Base-by-base conservation (phyloP, 352 stramenopile species). In the Phytophthora pluvialis region DNA sequence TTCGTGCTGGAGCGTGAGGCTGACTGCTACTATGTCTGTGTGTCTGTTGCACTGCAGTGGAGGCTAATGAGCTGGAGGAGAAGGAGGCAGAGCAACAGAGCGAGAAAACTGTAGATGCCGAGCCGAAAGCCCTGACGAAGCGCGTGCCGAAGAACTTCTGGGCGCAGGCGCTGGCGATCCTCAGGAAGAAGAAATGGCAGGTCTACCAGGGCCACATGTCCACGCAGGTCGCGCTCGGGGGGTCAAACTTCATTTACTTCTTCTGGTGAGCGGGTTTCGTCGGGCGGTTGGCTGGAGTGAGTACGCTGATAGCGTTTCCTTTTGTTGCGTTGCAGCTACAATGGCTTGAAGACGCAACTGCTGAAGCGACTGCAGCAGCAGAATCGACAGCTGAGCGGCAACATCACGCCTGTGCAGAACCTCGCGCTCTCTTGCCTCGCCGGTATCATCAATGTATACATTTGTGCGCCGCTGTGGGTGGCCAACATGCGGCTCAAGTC, bases 401-500 rank as follows among this genome's bases (percentile, higher is more conserved):
- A 74, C 9, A 73, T 90, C 57, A 75, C 81, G 11, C 79, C 81
- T 0, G 47, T 78, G 63, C 76, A 89, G 59, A 90, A 90, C 60
- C 77, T 90, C 40, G 65, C 64, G 47, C 72, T 88, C 32, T 83
- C 73, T 35, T 88, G 71, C 51, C 45, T 95, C 57, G 91, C 93
- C 4, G 95, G 95, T 33, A 72, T 97, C 33, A 88, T 98, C 52
- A 99, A 90, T 58, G 81, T 90, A 11, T 90, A 87, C 67, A 70
- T 73, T 50, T 84, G 77, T 31, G 97, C 81, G 67, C 94, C 96
- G 35, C 69, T 99, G 5, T 99, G 96, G 96, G 94, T 98, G 26
- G 89, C 89, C 39, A 98, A 96, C 65, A 95, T 97, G 72, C 83
- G 94, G 4, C 94, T 98, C 52, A 96, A 98, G 61, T 88, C 86